Percentiles rank a stretch among this genome's conserved stretches.
Conservation (phyloP, 2,329 filamentous ascomycete genomes). For the Cladosporium colombiae region DNA sequence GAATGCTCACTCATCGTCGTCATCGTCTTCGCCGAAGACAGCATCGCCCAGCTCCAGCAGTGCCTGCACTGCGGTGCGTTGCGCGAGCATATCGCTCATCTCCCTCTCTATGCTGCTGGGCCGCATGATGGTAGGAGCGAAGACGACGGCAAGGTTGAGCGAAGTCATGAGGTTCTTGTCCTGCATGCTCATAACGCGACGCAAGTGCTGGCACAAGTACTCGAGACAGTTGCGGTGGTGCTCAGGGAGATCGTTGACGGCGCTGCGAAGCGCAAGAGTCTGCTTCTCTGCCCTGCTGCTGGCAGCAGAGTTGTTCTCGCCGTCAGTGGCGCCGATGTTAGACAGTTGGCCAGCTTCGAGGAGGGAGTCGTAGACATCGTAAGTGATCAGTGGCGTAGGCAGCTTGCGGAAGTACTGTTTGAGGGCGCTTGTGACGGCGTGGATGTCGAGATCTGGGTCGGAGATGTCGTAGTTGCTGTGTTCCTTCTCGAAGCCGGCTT, state of each 20-base stretch:
- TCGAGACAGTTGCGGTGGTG: conserved; percentile 87
- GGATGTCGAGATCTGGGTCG: conserved; percentile 90
- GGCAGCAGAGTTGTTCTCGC: conserved; percentile 64
- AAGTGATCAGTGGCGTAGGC: conserved; percentile 85
- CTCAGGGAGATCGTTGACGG: conserved; percentile 75
- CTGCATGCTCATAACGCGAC: conserved; percentile 79
- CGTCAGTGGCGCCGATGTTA: conserved; percentile 46
- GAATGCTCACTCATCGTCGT: conserved; percentile 11
- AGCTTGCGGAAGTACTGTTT: conserved; percentile 98
- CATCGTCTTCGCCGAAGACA: conserved; percentile 59
- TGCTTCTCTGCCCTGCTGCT: conserved; percentile 60
- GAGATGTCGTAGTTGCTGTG: conserved; percentile 83
- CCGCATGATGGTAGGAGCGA: conserved; percentile 96
- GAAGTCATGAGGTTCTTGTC: conserved; percentile 93
- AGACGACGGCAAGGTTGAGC: conserved; percentile 93
- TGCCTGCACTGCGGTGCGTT: conserved; percentile 90
- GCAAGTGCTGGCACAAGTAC: conserved; percentile 91
- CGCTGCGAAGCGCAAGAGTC: conserved; percentile 64
- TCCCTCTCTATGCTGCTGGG: conserved; percentile 86
- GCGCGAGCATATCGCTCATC: conserved; percentile 92
- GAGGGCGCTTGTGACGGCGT: conserved; percentile 89
- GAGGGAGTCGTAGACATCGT: conserved; percentile 85
- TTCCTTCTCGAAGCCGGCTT: conserved; percentile 85
- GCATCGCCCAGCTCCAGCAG: conserved; percentile 85
- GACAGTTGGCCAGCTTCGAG: conserved; percentile 66